Conservation (phyloP, 495 filamentous ascomycete species). For the Xylaria venustula region DNA sequence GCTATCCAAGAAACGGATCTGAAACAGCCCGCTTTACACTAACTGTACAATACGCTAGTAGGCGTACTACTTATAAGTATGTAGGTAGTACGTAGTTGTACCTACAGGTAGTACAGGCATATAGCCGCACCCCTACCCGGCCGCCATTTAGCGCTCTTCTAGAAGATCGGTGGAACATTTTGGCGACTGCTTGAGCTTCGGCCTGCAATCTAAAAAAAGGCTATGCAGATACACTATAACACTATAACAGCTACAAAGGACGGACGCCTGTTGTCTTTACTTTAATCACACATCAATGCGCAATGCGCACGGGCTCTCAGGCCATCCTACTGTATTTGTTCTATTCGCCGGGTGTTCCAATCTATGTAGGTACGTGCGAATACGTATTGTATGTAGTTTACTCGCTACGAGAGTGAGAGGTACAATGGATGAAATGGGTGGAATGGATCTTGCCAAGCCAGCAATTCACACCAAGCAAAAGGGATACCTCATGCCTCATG, state of each 20-base stretch:
- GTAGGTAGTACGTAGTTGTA: neutral
- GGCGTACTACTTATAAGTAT: too few species aligned
- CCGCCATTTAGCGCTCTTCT: slow-evolving; percentile 10
- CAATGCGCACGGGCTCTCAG: slow-evolving; percentile 1
- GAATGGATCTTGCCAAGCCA: slow-evolving; percentile 7
- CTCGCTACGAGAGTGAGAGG: neutral
- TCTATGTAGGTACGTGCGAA: too few species aligned
- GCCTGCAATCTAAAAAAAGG: slow-evolving; percentile 10
- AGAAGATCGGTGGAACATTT: slow-evolving; percentile 13
- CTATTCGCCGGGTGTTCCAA: too few species aligned
- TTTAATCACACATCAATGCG: neutral
- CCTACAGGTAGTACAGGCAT: neutral
- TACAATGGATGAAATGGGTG: neutral
- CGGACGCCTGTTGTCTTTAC: neutral
- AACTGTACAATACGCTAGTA: too few species aligned
- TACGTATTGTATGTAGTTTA: neutral
- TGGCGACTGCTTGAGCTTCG: neutral
- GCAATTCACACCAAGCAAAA: neutral
- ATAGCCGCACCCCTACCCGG: neutral
- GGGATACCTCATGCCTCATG: neutral
- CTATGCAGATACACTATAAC: neutral
- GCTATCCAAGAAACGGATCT: slow-evolving; percentile 10
- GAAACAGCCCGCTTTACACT: neutral
- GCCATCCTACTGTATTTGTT: too few species aligned
- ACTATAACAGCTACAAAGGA: neutral